Conservation (phyloP, 2,329 filamentous ascomycete species). For the Leptodontidium sp. region DNA sequence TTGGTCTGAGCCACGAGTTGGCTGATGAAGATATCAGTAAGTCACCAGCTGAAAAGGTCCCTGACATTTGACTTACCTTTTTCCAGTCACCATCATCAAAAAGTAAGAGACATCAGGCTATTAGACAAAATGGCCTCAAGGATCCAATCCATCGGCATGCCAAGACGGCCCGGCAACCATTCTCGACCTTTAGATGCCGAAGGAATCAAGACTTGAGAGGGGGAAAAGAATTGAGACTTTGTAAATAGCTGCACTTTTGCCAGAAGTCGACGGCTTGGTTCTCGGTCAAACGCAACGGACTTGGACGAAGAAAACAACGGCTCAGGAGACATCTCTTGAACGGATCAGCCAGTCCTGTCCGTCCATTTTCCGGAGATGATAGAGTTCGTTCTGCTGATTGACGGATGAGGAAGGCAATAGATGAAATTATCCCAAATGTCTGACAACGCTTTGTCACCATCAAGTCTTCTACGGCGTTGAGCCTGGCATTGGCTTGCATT, state of each 20-base stretch:
- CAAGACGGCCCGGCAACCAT: constrained; percentile 22
- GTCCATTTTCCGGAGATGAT: constrained; percentile 1
- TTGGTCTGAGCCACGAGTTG: constrained; percentile 89
- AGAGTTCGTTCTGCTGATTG: constrained; percentile 11
- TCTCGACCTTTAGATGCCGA: constrained; percentile 6
- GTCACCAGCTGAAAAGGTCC: constrained; percentile 20
- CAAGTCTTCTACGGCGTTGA: constrained; percentile 2
- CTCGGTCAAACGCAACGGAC: constrained; percentile 26
- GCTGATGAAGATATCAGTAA: constrained; percentile 90
- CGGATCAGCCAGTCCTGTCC: constrained; percentile 15
- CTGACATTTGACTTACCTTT: constrained; percentile 28
- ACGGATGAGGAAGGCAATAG: constrained; percentile 17
- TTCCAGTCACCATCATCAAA: constrained; percentile 72
- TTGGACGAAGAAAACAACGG: constrained; percentile 17
- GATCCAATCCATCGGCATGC: constrained; percentile 18
- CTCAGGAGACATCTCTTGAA: constrained; percentile 6
- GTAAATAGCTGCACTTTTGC: constrained; percentile 31
- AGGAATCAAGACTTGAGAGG: background rate
- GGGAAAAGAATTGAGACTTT: constrained; percentile 20
- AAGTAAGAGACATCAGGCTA: constrained; percentile 53
- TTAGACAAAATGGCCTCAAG: background rate
- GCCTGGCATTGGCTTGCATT: constrained; percentile 7
- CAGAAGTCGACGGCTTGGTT: constrained; percentile 33
- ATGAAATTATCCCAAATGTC: constrained; percentile 20
- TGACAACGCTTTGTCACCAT: constrained; percentile 21